Base-by-base conservation (phyloP, 495 filamentous ascomycete genomes). In the Daldinia loculata region DNA sequence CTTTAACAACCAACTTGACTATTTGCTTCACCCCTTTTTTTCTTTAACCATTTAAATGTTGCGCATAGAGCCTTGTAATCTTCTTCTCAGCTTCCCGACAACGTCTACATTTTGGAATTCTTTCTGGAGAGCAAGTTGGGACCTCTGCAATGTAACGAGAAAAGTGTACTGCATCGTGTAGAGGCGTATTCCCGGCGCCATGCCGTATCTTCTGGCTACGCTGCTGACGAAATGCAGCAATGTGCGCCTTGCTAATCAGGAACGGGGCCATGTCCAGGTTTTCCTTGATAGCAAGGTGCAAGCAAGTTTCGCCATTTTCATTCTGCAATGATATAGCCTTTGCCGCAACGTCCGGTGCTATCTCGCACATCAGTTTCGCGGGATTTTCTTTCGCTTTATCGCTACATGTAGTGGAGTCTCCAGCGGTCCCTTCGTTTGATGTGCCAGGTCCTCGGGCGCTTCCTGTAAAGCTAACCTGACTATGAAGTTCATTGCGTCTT, bases 11-110 rank as follows among this genome's bases (percentile, higher is more conserved):
- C 11, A 66, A 53, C 24, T 66, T 66, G 4, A 59, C 63, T 66
- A 66, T 66, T 59, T 66, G 63, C 56, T 66, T 66, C 14, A 66
- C 63, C 53, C 41, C 39, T 60, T 66, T 43, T 43, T 6, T 66
- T 51, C 41, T 24, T 57, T 34, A 66, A 6, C 63, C 63, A 66
- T 66, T 66, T 41, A 53, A 66, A 66, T n/a, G 56, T 66, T 22
- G 63, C 63, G 17, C 63, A 59, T 39, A 66, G 38, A 29, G 55
- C 63, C 39, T 39, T 66, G 1, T 55, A 66, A 58, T 66, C 27
- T 29, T 29, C 63, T 53, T 66, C 22, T 66, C 56, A 0, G 63
- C 56, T 52, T 66, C 55, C 4, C 63, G 55, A 52, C 63, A 60
- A 6, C 55, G 41, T 59, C 63, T 56, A 41, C 55, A 66, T 39